Evolutionary conservation across 345 rosid species (phyloP).

Genomic region (Euclidium syriacum): DNA sequence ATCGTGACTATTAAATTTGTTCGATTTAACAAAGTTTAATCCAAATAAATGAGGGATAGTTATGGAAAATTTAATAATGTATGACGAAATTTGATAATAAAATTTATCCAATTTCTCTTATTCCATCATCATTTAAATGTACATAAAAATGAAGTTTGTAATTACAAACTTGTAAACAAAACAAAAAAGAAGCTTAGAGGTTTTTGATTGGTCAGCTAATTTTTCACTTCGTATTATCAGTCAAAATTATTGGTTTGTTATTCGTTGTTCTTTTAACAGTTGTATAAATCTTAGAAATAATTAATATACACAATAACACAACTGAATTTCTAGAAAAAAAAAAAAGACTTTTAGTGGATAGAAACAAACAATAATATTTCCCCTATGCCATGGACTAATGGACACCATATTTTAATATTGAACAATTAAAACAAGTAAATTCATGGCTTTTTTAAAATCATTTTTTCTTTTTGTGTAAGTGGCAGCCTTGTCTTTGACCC

Average conservation of each 20-base stretch:
- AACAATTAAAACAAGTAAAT: not conserved
- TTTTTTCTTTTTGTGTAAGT: not conserved
- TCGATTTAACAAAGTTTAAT: too few relatives aligned
- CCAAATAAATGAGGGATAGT: too few relatives aligned
- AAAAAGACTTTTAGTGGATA: not conserved
- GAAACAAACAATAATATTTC: not conserved
- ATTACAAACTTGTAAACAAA: not conserved
- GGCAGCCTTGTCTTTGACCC: not conserved
- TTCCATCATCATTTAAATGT: too few relatives aligned
- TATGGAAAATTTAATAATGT: too few relatives aligned
- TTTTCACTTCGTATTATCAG: not conserved
- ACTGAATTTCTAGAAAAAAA: not conserved
- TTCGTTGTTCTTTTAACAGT: not conserved
- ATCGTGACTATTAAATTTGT: too few relatives aligned
- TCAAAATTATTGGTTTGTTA: not conserved
- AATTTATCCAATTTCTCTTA: too few relatives aligned
- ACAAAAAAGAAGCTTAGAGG: not conserved
- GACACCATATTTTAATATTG: not conserved
- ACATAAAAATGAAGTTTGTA: not conserved
- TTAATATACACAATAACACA: not conserved
- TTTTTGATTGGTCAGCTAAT: not conserved
- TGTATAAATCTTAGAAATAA: not conserved
- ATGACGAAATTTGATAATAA: too few relatives aligned
- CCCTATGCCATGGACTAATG: slow-evolving; percentile 4
- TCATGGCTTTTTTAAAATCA: not conserved